phyloP scores from a whole-genome alignment of 768 basidiomycete genomes.

The Agrocybe pediades region DNA sequence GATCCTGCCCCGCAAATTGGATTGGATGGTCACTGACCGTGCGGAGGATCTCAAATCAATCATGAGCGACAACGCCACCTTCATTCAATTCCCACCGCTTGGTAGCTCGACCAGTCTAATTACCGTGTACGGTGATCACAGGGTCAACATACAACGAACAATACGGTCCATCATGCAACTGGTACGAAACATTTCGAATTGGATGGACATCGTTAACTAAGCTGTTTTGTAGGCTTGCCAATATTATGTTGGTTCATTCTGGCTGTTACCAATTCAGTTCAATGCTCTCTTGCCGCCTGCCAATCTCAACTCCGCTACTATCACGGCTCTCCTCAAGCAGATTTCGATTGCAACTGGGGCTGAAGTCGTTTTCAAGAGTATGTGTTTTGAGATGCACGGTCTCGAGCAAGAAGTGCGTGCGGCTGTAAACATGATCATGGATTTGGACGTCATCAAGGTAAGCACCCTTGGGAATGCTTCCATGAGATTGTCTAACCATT shows the following conservation, averaged over 20 bases:
- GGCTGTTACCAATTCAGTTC: constrained; percentile 92
- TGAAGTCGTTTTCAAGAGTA: constrained; percentile 95
- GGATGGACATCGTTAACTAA: neutral
- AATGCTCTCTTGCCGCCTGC: constrained; percentile 87
- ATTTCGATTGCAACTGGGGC: constrained; percentile 87
- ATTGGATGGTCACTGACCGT: constrained; percentile 99
- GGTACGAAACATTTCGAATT: constrained; percentile 40
- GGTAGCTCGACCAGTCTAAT: constrained; percentile 93
- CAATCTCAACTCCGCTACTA: constrained; percentile 78
- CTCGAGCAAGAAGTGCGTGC: constrained; percentile 88
- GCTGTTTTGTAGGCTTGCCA: constrained; percentile 74
- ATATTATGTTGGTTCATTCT: constrained; percentile 96
- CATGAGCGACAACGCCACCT: constrained; percentile 97
- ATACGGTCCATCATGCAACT: constrained; percentile 94
- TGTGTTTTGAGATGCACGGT: constrained; percentile 97
- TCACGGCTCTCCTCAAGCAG: constrained; percentile 82
- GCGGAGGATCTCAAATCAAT: constrained; percentile 88
- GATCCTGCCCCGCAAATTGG: constrained; percentile 93
- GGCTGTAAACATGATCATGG: constrained; percentile 84
- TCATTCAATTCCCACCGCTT: constrained; percentile 89
- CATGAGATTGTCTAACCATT: constrained; percentile 9
- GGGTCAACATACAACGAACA: constrained; percentile 92
- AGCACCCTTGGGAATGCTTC: constrained; percentile 14
- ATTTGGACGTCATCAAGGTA: constrained; percentile 91
- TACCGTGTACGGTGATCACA: constrained; percentile 90